phyloP scores from a whole-genome alignment of 208 protist genomes.

The Crithidia brevicula region DNA sequence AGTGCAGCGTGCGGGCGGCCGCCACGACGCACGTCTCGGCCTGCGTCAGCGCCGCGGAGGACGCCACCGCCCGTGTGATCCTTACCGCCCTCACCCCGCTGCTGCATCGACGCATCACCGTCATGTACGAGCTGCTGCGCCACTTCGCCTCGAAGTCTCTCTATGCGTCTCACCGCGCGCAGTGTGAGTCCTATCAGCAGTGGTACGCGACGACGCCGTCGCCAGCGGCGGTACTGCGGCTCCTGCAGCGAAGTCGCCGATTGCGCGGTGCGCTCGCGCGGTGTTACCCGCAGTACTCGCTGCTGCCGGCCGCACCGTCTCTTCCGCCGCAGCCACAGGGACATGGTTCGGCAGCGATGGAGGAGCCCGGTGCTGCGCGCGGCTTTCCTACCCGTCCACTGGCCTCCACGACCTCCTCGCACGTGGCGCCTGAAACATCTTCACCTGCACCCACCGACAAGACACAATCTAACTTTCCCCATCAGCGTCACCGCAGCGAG shows the following conservation, averaged over 20 bases:
- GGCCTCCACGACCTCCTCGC: too few relatives aligned
- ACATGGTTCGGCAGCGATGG: too few relatives aligned
- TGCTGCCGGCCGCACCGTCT: neutral
- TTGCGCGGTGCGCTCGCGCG: slow-evolving; percentile 43
- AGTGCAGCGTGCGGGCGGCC: slow-evolving; percentile 8
- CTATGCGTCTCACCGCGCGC: slow-evolving; percentile 40
- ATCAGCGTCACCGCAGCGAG: too few relatives aligned
- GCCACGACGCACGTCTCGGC: slow-evolving; percentile 26
- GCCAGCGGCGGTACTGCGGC: slow-evolving; percentile 55
- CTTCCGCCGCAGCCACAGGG: neutral
- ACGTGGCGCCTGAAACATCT: too few relatives aligned
- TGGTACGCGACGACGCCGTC: slow-evolving; percentile 68
- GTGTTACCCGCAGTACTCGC: slow-evolving; percentile 31
- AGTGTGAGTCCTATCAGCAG: slow-evolving; percentile 47
- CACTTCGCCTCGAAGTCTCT: slow-evolving; percentile 52
- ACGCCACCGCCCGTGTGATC: slow-evolving; percentile 42
- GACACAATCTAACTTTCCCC: too few relatives aligned
- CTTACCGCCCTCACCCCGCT: slow-evolving; percentile 51
- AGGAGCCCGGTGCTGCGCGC: neutral
- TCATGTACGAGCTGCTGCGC: slow-evolving; percentile 81
- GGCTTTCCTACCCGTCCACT: neutral
- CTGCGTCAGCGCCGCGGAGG: slow-evolving; percentile 20
- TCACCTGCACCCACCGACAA: too few relatives aligned
- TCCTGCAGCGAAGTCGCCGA: slow-evolving; percentile 51
- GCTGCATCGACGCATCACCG: slow-evolving; percentile 61